Base-by-base conservation (phyloP, 768 basidiomycete species). In the Gymnopilus junonius region DNA sequence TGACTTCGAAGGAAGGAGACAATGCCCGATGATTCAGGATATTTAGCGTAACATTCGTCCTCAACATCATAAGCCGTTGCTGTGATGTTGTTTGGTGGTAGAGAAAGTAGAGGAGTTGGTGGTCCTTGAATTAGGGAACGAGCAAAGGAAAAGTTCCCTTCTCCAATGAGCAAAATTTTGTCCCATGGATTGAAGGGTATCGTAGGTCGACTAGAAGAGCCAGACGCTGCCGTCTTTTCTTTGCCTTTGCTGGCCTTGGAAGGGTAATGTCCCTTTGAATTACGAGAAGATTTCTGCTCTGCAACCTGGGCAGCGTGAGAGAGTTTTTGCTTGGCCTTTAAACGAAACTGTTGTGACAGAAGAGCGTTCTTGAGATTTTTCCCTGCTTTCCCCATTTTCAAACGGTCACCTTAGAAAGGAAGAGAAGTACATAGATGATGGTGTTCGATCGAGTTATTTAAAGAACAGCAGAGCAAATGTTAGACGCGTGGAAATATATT, bases 131-230 rank as follows among this genome's bases (percentile, higher is more conserved):
- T 75, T 15, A 98, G 82, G 15, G 95, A 88, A 27, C 85, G 86
- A 2, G 95, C 83, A 69, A 93, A 99, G 1, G 96, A 97, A 71
- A 99, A 98, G 74, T 98, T 94, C 11, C 94, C 97, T 80, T 99
- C 97, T 8, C 96, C 97, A 56, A 99, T 79, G 31, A 97, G 82
- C 21, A 93, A 80, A 34, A 94, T 89, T 51, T 73, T 85, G 70
- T 93, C 89, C 8, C 84, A 87, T 0, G 85, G 71, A 14, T 72
- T 74, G 75, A 92, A 93, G 0, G 92, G 92, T 8, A 91, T 80
- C 0, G 84, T 90, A 1, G 80, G 77, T n/a, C 71, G 77, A 35
- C 67, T 77, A 39, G 70, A 68, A 32, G 70, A 66, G 15, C 63
- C 17, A 42, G 43, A 35, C 15, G 39, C 29, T 21, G 71, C 31